Conservation (phyloP, 2,329 filamentous ascomycete species). For the Fusarium nodosum region DNA sequence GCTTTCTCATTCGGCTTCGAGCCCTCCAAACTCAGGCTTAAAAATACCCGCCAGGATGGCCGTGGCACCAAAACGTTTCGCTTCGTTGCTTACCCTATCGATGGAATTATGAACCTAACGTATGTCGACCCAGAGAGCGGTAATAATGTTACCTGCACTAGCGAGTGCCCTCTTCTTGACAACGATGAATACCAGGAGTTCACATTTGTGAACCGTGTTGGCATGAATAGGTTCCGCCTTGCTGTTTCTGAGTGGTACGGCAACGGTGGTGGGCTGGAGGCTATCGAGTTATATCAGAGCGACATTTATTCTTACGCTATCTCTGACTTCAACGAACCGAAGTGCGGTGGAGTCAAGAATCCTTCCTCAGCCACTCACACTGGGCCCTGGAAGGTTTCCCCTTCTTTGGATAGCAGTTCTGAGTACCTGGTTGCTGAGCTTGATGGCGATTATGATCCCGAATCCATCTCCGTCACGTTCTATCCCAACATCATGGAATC, state of each 20-base stretch:
- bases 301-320: conserved; percentile 89
- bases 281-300: conserved; percentile 88
- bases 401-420: conserved; percentile 77
- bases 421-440: conserved; percentile 82
- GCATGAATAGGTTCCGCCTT: conserved; percentile 88
- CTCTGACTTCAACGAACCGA: conserved; percentile 88
- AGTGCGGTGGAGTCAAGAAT: conserved; percentile 73
- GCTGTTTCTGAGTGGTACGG: conserved; percentile 93
- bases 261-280: conserved; percentile 83
- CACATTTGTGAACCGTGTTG: conserved; percentile 86
- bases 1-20: conserved; percentile 85
- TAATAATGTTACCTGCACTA: conserved; percentile 79
- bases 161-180: conserved; percentile 84
- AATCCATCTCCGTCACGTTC: conserved; percentile 80
- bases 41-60: conserved; percentile 87
- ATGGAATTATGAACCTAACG: conserved; percentile 96
- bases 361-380: conserved; percentile 76
- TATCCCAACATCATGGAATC: conserved; percentile 86
- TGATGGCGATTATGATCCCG: conserved; percentile 65
- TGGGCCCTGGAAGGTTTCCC: conserved; percentile 79
- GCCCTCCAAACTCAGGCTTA: conserved; percentile 87
- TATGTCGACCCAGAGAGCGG: conserved; percentile 83
- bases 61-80: conserved; percentile 90
- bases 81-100: conserved; percentile 85
- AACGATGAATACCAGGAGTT: conserved; percentile 87